Base-by-base conservation (phyloP, 1,284 basidiomycete genomes). In the Apiotrichum veenhuisii region DNA sequence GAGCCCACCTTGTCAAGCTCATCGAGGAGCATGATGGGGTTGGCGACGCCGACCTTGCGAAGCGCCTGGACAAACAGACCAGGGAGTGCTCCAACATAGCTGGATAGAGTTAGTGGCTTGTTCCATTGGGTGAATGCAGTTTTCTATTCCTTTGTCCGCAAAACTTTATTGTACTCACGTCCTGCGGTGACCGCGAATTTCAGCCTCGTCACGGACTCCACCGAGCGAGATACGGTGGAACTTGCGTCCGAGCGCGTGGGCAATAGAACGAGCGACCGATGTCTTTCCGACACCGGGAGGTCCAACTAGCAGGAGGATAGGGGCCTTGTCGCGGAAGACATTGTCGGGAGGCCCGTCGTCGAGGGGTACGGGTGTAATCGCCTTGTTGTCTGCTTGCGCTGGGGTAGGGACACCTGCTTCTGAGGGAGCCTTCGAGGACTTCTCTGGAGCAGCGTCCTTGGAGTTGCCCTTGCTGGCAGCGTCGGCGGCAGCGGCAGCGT, bases 221-320 rank as follows among this genome's bases (percentile, higher is more conserved):
- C 95, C 95, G 5, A 98, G 92, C 15, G 89, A 92, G 79, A 98
- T 96, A 34, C 95, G 84, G 52, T 75, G 70, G 63, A 75, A 74
- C 55, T 67, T 67, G 20, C 73, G 57, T 0, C 73, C 73, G 2
- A 75, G 61, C 0, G 71, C 67, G 7, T 58, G 54, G 15, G 73
- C 73, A 17, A 75, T 62, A 9, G 73, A 75, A 11, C 67, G 63
- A 0, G 73, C 73, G 38, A 75, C 72, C 3, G 84, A 87, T 2
- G 89, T 96, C 80, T 95, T 95, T 33, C 94, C 94, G 1, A 98
- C 95, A 73, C 95, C 95, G 1, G 95, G 95, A 12, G 95, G 95
- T 10, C 94, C 95, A 30, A 91, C 91, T 14, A 98, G 64, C 5
- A 75, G 64, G 14, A 75, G 57, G 34, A 75, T 75, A 0, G 73